Percentiles rank a stretch among this genome's conserved stretches.
Evolutionary conservation across 2,329 filamentous ascomycete genomes (phyloP).

Genomic region (Fusarium coicis): DNA sequence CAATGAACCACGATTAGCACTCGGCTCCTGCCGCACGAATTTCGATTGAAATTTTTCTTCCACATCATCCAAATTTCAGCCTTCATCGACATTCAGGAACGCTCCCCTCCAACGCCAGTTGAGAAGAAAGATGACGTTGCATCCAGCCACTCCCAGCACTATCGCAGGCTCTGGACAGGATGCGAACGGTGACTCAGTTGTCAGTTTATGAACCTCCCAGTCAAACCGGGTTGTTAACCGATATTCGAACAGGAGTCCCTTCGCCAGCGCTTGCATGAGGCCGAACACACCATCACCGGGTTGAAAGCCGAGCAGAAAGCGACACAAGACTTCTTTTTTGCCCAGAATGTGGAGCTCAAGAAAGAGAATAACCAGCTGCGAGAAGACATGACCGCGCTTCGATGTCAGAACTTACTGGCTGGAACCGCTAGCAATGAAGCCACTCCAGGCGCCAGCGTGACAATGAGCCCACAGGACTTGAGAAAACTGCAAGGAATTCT

Average conservation of each 20-base stretch:
- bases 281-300: neutral
- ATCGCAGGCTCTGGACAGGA: neutral
- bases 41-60: fast-evolving
- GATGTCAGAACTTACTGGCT: neutral
- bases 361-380: neutral
- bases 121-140: neutral
- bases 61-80: neutral
- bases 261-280: neutral
- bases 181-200: neutral
- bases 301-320: neutral
- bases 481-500: fast-evolving
- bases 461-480: neutral
- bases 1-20: neutral
- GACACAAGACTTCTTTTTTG: fast-evolving
- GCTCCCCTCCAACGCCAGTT: neutral
- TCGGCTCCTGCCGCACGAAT: fast-evolving
- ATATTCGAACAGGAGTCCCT: neutral
- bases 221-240: neutral
- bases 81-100: too few relatives aligned
- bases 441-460: neutral
- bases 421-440: neutral
- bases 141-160: neutral
- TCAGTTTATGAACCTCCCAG: neutral
- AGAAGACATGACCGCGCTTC: fast-evolving
- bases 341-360: neutral